phyloP scores from a whole-genome alignment of 495 filamentous ascomycete species.

The Wilcoxina mikolae region DNA sequence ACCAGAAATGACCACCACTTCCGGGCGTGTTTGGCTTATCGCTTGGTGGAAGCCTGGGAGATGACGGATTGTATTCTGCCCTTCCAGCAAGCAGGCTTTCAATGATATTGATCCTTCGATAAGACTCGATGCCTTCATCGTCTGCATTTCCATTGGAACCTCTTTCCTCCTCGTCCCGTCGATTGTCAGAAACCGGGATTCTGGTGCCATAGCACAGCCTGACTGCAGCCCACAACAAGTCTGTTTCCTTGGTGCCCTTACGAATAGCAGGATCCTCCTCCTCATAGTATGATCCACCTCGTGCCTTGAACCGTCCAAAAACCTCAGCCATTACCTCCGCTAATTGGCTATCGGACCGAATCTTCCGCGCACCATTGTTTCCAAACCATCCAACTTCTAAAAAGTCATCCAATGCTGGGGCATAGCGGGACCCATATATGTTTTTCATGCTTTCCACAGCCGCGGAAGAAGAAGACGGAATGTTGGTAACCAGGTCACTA shows the following conservation, averaged over 20 bases:
- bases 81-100: conserved; percentile 21
- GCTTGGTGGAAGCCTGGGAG: background rate
- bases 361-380: conserved; percentile 13
- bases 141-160: conserved; percentile 2
- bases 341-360: conserved; percentile 16
- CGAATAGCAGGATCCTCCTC: conserved; percentile 24
- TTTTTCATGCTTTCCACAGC: conserved; percentile 13
- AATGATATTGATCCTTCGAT: conserved; percentile 22
- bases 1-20: conserved; percentile 16
- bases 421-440: conserved; percentile 18
- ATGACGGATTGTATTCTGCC: conserved; percentile 7
- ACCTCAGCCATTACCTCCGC: conserved; percentile 24
- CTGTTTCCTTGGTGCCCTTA: conserved; percentile 20
- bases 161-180: conserved; percentile 18
- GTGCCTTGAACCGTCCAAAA: conserved; percentile 22
- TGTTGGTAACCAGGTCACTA: conserved; percentile 13
- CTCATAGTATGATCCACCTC: conserved; percentile 22
- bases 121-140: conserved; percentile 19
- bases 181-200: conserved; percentile 23
- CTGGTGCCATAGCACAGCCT: conserved; percentile 27
- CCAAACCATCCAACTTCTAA: conserved; percentile 25
- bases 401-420: conserved; percentile 20
- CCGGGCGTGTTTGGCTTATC: conserved; percentile 7
- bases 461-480: background rate
- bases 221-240: conserved; percentile 24